Base-by-base conservation (phyloP, 2,329 filamentous ascomycete species). In the Curvularia eragrostidis region DNA sequence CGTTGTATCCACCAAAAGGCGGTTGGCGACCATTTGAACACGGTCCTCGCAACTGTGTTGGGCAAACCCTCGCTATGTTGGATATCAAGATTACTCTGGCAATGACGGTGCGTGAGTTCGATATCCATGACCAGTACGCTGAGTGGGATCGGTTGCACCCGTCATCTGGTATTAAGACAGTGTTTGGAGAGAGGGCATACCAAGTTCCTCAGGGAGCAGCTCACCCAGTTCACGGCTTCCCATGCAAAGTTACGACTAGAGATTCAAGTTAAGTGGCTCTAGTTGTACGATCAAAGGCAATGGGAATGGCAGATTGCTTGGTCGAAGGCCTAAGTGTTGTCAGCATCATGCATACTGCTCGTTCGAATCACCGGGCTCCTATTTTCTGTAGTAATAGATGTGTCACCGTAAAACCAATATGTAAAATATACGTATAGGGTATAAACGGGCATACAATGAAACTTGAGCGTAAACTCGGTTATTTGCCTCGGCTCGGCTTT, bases 21-120 rank as follows among this genome's bases (percentile, higher is more conserved):
- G 54, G 36, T 0, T 79, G 63, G 61, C 65, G 75, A 7, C 70
- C 78, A 0, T 82, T 81, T 53, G 76, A 80, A 36, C 58, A 69
- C 5, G 79, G 79, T 0, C 71, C 73, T 1, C 48, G 64, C 3
- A 63, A 64, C 38, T 70, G 69, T 34, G 60, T 70, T 5, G 67
- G 67, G 2, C 66, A 71, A n/a, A 63, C 62, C 12, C 48, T 71
- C 6, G 56, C 58, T 10, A 46, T 62, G 32, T 50, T 63, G 9
- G 66, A 69, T 46, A 52, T 68, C 19, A 66, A 65, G 36, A 54
- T 65, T 5, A 58, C 49, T 0, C 5, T 57, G 5, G 54, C 49
- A 0, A 58, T 72, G 42, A 65, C 61, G 7, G 48, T 66, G 1
- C 38, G 69, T 6, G 56, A 62, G 15, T 73, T 71, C 48, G 62